Percentiles rank a stretch among this genome's conserved stretches.
phyloP scores from a whole-genome alignment of 768 basidiomycete genomes.

The Mycena galopus region DNA sequence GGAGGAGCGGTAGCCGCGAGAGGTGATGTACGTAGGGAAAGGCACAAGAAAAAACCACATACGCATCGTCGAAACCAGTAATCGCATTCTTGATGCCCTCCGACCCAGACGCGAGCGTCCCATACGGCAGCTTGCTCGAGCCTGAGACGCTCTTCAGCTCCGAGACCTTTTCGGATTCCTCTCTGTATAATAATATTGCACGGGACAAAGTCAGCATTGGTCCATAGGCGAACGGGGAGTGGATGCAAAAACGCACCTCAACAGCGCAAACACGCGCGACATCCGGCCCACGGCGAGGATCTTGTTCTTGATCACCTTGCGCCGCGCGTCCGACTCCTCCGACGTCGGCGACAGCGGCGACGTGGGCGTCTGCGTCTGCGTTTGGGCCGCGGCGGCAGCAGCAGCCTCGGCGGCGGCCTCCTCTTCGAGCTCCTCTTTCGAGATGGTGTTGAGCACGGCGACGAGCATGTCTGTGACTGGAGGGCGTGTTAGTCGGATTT shows the following conservation, averaged over 20 bases:
- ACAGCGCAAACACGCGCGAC: slow-evolving; percentile 95
- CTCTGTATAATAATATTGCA: slow-evolving; percentile 65
- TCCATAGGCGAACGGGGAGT: background rate
- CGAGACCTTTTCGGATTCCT: slow-evolving; percentile 97
- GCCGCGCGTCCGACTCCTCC: slow-evolving; percentile 75
- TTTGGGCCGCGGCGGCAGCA: slow-evolving; percentile 22
- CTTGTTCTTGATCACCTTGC: slow-evolving; percentile 97
- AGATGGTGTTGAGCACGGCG: slow-evolving; percentile 95
- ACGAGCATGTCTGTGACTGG: slow-evolving; percentile 99
- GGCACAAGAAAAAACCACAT: slow-evolving; percentile 51
- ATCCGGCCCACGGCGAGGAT: slow-evolving; percentile 97
- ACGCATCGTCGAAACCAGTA: slow-evolving; percentile 95
- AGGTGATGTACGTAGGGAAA: no score
- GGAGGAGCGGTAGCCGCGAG: no score
- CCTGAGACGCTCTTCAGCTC: slow-evolving; percentile 94
- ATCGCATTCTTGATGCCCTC: slow-evolving; percentile 98
- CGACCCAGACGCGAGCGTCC: slow-evolving; percentile 87
- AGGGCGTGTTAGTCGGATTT: background rate
- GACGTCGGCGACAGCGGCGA: slow-evolving; percentile 49
- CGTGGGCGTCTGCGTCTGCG: slow-evolving; percentile 45
- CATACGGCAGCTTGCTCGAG: slow-evolving; percentile 81
- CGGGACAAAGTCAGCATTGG: background rate
- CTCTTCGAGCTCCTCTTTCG: slow-evolving; percentile 94
- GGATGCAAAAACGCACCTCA: slow-evolving; percentile 80
- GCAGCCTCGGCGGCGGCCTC: slow-evolving; percentile 48